These are phyloP conservation scores for Thermothielavioides terrestris DNA, from an alignment of 495 filamentous ascomycete species.

Conservation along the genomic window DNA sequence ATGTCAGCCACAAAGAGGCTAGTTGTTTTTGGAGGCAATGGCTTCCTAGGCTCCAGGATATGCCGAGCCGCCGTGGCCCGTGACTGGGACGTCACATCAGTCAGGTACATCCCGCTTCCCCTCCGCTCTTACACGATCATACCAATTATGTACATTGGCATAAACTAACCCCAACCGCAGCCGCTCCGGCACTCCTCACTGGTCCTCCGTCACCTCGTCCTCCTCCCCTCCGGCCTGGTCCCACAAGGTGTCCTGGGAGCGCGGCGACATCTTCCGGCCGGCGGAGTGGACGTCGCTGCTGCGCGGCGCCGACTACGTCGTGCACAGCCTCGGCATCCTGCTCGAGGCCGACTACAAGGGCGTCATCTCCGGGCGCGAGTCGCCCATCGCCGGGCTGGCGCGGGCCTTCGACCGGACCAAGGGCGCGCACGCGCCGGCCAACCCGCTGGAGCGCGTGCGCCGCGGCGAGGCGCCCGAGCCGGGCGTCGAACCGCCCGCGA, in stretches of 20 bases:
- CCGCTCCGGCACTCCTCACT: conserved; percentile 80
- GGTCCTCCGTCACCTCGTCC: conserved; percentile 70
- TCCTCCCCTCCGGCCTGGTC: conserved; percentile 69
- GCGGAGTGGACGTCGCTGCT: conserved; percentile 65
- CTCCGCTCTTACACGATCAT: neutral
- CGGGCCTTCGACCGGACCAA: conserved; percentile 53
- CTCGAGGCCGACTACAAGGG: conserved; percentile 97
- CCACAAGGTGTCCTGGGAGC: conserved; percentile 72
- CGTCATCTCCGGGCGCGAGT: conserved; percentile 72
- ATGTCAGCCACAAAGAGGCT: conserved; percentile 52
- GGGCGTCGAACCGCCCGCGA: conserved; percentile 51
- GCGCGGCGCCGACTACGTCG: conserved; percentile 66
- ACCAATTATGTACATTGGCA: too few relatives aligned
- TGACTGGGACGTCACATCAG: conserved; percentile 81
- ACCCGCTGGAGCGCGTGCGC: conserved; percentile 53
- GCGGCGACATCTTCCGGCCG: conserved; percentile 77
- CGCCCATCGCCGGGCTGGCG: conserved; percentile 61
- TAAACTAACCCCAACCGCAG: conserved; percentile 34
- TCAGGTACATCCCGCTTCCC: conserved; percentile 51
- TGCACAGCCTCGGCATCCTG: conserved; percentile 93
- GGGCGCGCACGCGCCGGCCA: conserved; percentile 52
- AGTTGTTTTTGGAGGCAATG: conserved; percentile 86
- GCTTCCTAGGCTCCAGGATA: conserved; percentile 90
- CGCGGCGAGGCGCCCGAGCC: conserved; percentile 6
- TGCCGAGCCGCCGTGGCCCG: conserved; percentile 75